Base-by-base conservation (phyloP, 768 basidiomycete species). In the Agaricus subrufescens region DNA sequence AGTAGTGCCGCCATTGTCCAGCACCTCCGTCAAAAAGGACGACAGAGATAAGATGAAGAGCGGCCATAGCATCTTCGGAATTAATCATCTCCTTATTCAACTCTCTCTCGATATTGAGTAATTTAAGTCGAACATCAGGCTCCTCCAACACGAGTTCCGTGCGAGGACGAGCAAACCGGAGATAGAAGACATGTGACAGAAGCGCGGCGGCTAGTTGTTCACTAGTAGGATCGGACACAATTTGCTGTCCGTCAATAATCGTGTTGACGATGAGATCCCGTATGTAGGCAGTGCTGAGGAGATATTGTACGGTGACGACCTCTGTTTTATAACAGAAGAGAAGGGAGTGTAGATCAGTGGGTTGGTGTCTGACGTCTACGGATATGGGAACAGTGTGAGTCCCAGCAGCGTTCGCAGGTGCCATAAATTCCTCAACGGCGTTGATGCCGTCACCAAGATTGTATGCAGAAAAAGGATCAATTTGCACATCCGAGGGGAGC, bases 1-100 rank as follows among this genome's bases (percentile, higher is more conserved):
- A 81, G 74, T 87, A 93, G 14, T 74, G 61, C 26, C 77, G 67
- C 91, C 91, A 93, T 42, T 74, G 69, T 3, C 90, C 89, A 9
- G 74, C 71, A 4, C 91, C 89, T 3, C 91, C 91, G 11, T 82
- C 80, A 71, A 93, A 92, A 52, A 92, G 82, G 71, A 84, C 84
- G 43, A 83, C 79, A 15, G 89, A 91, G 29, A 93, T 81, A 62
- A 89, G 74, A 58, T 87, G 86, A 19, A 93, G 72, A 3, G 87
- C 87, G 0, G 89, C 86, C 72, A 91, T 85, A 23, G 90, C 91
- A 61, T 90, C 87, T 37, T 86, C 87, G 50, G 84, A 42, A 66
- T 53, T 25, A 37, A 46, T 8, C 25, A 48, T 50, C 45, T 39
- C 11, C 12, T 34, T 40, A 59, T 43, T 45, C 47, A 57, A 62